A percentile compares a stretch with the other conserved stretches of the same genome.
phyloP scores from a whole-genome alignment of 2,329 filamentous ascomycete species.

The Emericellopsis atlantica region DNA sequence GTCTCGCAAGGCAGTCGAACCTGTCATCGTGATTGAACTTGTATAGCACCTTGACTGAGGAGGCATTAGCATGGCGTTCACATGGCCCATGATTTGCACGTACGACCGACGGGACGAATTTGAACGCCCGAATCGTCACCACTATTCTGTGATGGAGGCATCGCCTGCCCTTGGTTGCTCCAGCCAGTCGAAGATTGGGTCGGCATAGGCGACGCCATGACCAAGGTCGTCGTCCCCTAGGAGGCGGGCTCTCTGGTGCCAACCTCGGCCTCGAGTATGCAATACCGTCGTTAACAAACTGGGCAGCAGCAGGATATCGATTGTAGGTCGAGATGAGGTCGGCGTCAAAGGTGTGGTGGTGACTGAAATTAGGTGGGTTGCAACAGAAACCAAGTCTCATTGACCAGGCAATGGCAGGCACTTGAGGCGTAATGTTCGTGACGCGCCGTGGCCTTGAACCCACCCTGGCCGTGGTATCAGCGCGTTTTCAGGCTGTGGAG shows the following conservation, averaged over 20 bases:
- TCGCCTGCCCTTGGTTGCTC: slow-evolving; percentile 15
- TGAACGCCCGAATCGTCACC: slow-evolving; percentile 37
- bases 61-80: not conserved
- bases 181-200: slow-evolving; percentile 15
- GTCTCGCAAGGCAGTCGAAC: slow-evolving; percentile 78
- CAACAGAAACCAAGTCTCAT: slow-evolving; percentile 10
- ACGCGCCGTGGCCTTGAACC: slow-evolving; percentile 13
- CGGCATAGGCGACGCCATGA: slow-evolving; percentile 27
- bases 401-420: slow-evolving; percentile 12
- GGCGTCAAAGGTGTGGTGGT: not conserved
- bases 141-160: slow-evolving; percentile 16
- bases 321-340: not conserved
- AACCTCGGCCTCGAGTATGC: slow-evolving; percentile 1
- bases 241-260: too few relatives aligned
- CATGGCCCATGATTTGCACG: slow-evolving; percentile 15
- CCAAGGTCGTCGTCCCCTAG: slow-evolving; percentile 1
- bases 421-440: slow-evolving; percentile 22
- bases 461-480: not conserved
- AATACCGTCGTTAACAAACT: not conserved
- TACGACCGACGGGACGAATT: slow-evolving; percentile 56
- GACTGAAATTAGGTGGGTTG: not conserved
- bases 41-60: slow-evolving; percentile 85
- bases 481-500: slow-evolving; percentile 1
- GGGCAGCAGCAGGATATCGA: not conserved
- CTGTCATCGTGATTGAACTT: slow-evolving; percentile 86